Conservation (phyloP, 169 alveolate genomes). For the Plasmodium gallinaceum region DNA sequence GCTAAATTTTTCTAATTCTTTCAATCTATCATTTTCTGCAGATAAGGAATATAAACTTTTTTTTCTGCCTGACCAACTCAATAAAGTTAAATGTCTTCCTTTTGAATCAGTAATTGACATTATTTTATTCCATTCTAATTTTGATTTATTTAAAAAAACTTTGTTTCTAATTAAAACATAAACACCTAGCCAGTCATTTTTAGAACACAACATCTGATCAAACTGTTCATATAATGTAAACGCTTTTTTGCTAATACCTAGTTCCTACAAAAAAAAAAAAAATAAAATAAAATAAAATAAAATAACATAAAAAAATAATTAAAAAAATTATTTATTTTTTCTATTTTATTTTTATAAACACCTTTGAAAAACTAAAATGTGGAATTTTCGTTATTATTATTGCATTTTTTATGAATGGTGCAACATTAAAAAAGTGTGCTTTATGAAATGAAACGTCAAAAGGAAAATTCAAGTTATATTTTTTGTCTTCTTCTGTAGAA, state of each 20-base stretch:
- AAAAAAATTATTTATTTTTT: not conserved
- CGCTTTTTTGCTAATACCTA: constrained; percentile 53
- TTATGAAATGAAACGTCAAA: constrained; percentile 69
- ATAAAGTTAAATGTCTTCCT: constrained; percentile 55
- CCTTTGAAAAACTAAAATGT: constrained; percentile 66
- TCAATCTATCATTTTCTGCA: constrained; percentile 53
- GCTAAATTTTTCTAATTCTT: constrained; percentile 57
- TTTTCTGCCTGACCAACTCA: constrained; percentile 70
- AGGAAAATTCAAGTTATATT: constrained; percentile 53
- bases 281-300: constrained; percentile 3
- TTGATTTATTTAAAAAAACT: constrained; percentile 50
- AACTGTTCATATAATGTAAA: constrained; percentile 65
- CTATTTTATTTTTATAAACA: not conserved
- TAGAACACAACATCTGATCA: constrained; percentile 70
- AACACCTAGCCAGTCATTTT: constrained; percentile 67
- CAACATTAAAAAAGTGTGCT: constrained; percentile 71
- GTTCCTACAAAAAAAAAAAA: constrained; percentile 22
- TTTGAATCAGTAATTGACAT: constrained; percentile 45
- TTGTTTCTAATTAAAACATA: constrained; percentile 46
- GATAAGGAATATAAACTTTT: constrained; percentile 51
- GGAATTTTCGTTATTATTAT: constrained; percentile 66
- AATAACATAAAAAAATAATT: not conserved
- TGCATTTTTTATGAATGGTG: constrained; percentile 71
- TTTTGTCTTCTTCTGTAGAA: constrained; percentile 49
- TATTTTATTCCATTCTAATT: constrained; percentile 64